Conservation (phyloP, 306 rosid species). For the Trifolium subterraneum region DNA sequence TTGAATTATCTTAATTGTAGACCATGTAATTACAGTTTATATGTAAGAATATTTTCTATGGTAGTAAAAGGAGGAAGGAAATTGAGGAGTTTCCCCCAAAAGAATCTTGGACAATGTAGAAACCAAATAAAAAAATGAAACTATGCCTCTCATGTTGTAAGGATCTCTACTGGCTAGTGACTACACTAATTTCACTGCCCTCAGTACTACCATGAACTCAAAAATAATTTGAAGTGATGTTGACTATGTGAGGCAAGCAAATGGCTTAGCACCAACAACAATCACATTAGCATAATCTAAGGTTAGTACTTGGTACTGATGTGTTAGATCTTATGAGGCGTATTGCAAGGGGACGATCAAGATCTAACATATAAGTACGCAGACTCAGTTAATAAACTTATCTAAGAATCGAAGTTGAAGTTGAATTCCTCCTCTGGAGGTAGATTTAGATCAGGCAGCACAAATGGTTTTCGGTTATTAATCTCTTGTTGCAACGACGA, state of each 20-base stretch:
- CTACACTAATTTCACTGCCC: slow-evolving; percentile 45
- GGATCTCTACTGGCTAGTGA: slow-evolving; percentile 36
- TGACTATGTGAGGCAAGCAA: slow-evolving; percentile 30
- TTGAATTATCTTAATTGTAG: slow-evolving; percentile 36
- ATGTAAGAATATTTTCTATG: slow-evolving; percentile 21
- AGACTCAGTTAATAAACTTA: slow-evolving; percentile 37
- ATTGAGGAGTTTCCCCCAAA: slow-evolving; percentile 23
- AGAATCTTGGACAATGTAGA: slow-evolving; percentile 39
- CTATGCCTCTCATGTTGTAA: slow-evolving; percentile 38
- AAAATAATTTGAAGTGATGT: slow-evolving; percentile 25
- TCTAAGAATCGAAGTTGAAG: slow-evolving; percentile 15
- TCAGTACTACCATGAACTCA: slow-evolving; percentile 38
- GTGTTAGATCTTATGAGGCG: slow-evolving; percentile 39
- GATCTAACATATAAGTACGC: slow-evolving; percentile 24
- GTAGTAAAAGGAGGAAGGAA: slow-evolving; percentile 4
- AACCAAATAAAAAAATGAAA: slow-evolving; percentile 31
- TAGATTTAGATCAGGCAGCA: slow-evolving; percentile 77
- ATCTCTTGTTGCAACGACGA: slow-evolving; percentile 43
- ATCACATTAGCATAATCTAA: slow-evolving; percentile 49
- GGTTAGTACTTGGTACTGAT: slow-evolving; percentile 35
- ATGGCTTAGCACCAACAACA: slow-evolving; percentile 37
- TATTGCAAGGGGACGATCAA: slow-evolving; percentile 29
- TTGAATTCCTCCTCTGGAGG: slow-evolving; percentile 57
- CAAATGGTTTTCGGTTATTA: slow-evolving; percentile 37
- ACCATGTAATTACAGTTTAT: slow-evolving; percentile 45